Evolutionary conservation across 768 basidiomycete genomes (phyloP), one percentile per base, ranked within the genome.

Genomic region (Hortiboletus flavorubellus): DNA sequence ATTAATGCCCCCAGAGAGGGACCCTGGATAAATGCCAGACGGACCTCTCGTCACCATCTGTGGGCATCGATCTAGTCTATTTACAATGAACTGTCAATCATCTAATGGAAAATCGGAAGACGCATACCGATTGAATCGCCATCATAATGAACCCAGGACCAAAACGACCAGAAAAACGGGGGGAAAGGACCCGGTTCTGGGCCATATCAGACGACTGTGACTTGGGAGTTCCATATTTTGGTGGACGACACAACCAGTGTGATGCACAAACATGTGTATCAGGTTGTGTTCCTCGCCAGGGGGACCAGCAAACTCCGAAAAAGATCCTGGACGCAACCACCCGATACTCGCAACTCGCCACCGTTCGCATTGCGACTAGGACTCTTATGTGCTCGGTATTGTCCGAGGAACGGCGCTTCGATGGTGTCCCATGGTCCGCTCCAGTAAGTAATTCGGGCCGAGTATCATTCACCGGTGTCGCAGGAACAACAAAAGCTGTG

Each of bases 401-500:
- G 14, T 26, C 34, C 31, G 42, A 23, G 29, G 26, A 46, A 45
- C 12, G n/a, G 37, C 11, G 11, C 10, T 30, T 35, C 2, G 7
- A 35, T 34, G 12, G 31, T 7, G 46, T 39, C 8, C 16, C 53
- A 42, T 34, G 4, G 42, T 40, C 16, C 21, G 6, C n/a, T 41
- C 34, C 43, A 26, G 47, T 35, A 48, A 35, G 49, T 35, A 42
- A 42, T 53, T 50, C 37, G 62, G n/a, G 23, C 21, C 34, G 43
- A 15, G 9, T 16, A 52, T 35, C 11, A 38, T 39, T 16, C 30
- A 46, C 10, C 53, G 11, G 23, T 43, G 15, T 50, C 43, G 34
- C 39, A 30, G 56, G 48, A 44, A 58, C 57, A 51, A 38, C 8
- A 18, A 39, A 46, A 51, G 55, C 47, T 45, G 56, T 58, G 56